Conservation (phyloP, 1,284 basidiomycete species). For the Cryptococcus depauperatus region DNA sequence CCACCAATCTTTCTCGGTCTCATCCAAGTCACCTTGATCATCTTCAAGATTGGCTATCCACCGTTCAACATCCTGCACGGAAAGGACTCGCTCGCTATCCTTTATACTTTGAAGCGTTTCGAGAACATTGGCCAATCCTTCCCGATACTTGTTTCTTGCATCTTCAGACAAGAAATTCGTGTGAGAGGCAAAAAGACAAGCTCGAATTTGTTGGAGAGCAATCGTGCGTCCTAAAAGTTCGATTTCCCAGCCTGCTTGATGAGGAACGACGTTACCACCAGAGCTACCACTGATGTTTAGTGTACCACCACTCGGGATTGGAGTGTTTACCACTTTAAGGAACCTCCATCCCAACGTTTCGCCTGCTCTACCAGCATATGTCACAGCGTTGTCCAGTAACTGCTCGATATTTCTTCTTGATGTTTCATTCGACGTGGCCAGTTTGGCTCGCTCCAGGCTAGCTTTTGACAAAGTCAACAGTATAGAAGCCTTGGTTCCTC, state of each 20-base stretch:
- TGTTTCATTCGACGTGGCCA: slow-evolving; percentile 29
- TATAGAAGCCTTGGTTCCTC: slow-evolving; percentile 31
- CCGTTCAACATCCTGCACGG: slow-evolving; percentile 20
- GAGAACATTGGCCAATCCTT: slow-evolving; percentile 8
- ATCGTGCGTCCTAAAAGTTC: slow-evolving; percentile 31
- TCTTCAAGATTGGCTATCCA: slow-evolving; percentile 32
- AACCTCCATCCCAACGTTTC: slow-evolving; percentile 30
- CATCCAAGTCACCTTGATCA: slow-evolving; percentile 19
- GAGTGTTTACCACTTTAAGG: slow-evolving; percentile 11
- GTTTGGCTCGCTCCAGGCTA: slow-evolving; percentile 28
- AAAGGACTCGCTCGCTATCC: slow-evolving; percentile 11
- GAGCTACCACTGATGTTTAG: slow-evolving; percentile 7
- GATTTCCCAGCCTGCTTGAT: slow-evolving; percentile 36
- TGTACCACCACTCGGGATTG: neutral
- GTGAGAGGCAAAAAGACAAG: slow-evolving; percentile 19
- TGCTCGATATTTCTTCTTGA: slow-evolving; percentile 31
- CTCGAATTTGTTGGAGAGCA: slow-evolving; percentile 25
- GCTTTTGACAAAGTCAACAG: slow-evolving; percentile 24
- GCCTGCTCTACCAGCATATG: slow-evolving; percentile 31
- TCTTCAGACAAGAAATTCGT: slow-evolving; percentile 11
- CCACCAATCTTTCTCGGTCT: slow-evolving; percentile 21
- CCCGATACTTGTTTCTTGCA: slow-evolving; percentile 12
- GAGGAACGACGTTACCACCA: slow-evolving; percentile 15
- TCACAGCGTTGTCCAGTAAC: slow-evolving; percentile 34
- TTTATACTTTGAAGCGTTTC: slow-evolving; percentile 7